Percentiles rank a stretch among this genome's conserved stretches.
Conservation (phyloP, 148 eudicot genomes). For the Rhododendron simsii region DNA sequence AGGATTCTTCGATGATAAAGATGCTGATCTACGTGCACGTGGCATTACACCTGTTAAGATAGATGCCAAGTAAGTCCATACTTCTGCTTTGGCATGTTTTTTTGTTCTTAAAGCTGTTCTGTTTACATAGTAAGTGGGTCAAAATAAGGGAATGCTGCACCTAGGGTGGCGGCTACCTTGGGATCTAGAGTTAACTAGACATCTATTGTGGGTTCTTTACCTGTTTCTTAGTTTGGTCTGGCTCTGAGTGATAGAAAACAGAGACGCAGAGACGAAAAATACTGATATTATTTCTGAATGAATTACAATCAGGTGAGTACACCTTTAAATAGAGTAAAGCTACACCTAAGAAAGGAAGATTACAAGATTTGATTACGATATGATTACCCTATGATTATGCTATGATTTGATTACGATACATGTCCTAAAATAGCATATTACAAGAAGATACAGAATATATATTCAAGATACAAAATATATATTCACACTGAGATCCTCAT, state of each 20-base stretch:
- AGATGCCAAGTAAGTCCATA: conserved; percentile 64
- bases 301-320: no score
- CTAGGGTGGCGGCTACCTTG: neutral
- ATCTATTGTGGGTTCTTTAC: neutral
- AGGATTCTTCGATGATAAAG: conserved; percentile 94
- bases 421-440: no score
- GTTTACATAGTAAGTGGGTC: neutral
- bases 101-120: neutral
- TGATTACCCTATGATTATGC: no score
- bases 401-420: no score
- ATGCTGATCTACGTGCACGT: conserved; percentile 92
- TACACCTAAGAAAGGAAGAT: no score
- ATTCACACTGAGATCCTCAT: neutral
- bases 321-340: no score
- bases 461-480: no score
- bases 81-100: neutral
- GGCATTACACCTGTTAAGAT: conserved; percentile 86
- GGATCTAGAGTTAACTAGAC: neutral
- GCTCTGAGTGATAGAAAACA: no score
- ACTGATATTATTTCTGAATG: no score
- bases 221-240: neutral
- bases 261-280: no score
- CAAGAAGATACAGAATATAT: no score
- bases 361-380: no score
- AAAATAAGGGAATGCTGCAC: neutral